Evolutionary conservation across 176 grass and related monocot species (phyloP).

Genomic region (sorghum (Sorghum bicolor)): DNA sequence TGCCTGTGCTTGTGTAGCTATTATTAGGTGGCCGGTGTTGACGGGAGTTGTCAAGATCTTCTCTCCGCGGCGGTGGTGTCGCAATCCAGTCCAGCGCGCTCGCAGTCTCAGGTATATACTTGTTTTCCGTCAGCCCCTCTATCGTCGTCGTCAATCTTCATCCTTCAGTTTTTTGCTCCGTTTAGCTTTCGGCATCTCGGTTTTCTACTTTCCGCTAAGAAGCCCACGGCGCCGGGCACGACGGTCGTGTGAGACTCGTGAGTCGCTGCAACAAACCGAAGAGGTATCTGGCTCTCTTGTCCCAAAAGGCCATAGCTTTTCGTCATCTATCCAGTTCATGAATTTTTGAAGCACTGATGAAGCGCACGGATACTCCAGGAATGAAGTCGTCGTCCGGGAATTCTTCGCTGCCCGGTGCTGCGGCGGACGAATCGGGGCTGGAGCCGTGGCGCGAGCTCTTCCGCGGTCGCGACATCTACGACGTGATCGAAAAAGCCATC

Average conservation of each 20-base stretch:
- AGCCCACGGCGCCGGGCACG: not conserved
- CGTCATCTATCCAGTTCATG: not conserved
- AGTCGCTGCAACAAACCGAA: not conserved
- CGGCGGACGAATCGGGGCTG: not conserved
- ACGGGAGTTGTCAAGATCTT: not conserved
- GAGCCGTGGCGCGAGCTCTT: slow-evolving; percentile 58
- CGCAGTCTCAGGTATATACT: not conserved
- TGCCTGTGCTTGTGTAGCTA: not conserved
- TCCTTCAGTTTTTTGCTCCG: not conserved
- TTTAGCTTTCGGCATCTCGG: not conserved
- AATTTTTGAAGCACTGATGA: not conserved
- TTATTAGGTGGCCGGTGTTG: not conserved
- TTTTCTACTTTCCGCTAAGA: not conserved
- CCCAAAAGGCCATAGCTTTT: not conserved
- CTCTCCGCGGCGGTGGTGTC: not conserved
- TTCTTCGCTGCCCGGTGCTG: not conserved
- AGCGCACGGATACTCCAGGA: not conserved
- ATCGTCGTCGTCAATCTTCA: not conserved
- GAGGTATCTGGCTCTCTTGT: not conserved
- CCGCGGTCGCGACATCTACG: slow-evolving; percentile 29
- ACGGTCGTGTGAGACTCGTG: not conserved
- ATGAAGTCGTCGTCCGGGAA: not conserved
- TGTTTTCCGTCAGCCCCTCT: not conserved
- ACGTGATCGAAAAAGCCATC: slow-evolving; percentile 54
- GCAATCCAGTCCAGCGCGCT: not conserved